Conservation (phyloP, 106 monocot genomes). For the Apostasia shenzhenica region DNA sequence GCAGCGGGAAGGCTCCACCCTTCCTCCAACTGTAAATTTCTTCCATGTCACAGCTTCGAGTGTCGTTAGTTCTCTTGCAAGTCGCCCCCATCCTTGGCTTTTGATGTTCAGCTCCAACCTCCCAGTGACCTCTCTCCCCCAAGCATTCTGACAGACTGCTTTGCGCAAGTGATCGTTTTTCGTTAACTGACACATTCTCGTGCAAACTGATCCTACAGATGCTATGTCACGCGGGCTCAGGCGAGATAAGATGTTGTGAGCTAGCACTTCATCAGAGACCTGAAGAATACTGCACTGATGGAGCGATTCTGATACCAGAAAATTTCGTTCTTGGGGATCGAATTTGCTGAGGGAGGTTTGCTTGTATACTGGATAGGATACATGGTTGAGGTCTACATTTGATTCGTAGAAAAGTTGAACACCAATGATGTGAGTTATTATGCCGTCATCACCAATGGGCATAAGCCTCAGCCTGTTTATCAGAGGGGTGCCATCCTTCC, state of each 20-base stretch:
- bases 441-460: slow-evolving; percentile 71
- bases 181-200: slow-evolving; percentile 61
- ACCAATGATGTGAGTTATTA: slow-evolving; percentile 75
- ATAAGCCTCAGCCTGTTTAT: slow-evolving; percentile 62
- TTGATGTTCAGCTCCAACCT: slow-evolving; percentile 59
- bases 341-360: slow-evolving; percentile 31
- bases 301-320: slow-evolving; percentile 14
- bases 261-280: slow-evolving; percentile 89
- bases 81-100: slow-evolving; percentile 73
- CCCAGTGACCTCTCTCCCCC: slow-evolving; percentile 75
- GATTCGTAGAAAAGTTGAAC: slow-evolving; percentile 74
- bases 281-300: slow-evolving; percentile 52
- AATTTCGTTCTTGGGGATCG: slow-evolving; percentile 11
- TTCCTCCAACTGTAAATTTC: slow-evolving; percentile 80
- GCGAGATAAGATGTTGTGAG: slow-evolving; percentile 81
- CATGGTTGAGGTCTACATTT: slow-evolving; percentile 46
- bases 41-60: slow-evolving; percentile 84
- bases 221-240: slow-evolving; percentile 80
- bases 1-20: slow-evolving; percentile 83
- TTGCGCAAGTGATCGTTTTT: slow-evolving; percentile 79
- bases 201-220: slow-evolving; percentile 83
- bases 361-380: slow-evolving; percentile 85
- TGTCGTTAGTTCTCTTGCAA: slow-evolving; percentile 81
- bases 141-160: slow-evolving; percentile 88
- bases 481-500: slow-evolving; percentile 83